phyloP scores from a whole-genome alignment of 768 basidiomycete species.

The Leccinum olivaceopallidum region DNA sequence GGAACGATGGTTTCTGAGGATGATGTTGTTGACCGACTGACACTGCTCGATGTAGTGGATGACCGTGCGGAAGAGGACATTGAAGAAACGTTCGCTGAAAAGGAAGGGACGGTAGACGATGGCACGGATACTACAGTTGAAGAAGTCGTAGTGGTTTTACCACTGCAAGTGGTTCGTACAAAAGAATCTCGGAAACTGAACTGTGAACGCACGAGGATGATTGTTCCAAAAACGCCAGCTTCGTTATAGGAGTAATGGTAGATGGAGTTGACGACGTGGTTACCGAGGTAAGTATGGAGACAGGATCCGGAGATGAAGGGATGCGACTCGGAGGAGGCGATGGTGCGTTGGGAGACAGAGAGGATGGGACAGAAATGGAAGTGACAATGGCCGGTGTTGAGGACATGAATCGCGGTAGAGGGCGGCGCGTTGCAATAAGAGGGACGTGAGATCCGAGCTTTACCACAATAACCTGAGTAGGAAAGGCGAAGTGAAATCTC shows the following conservation, averaged over 20 bases:
- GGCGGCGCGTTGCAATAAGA: conserved; percentile 8
- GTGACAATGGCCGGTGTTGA: conserved; percentile 17
- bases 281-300: conserved; percentile 27
- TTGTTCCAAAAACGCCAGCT: conserved; percentile 12
- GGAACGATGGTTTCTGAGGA: conserved; percentile 4
- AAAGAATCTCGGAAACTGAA: conserved; percentile 5
- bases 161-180: conserved; percentile 21
- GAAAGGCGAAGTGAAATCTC: conserved; percentile 8
- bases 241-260: conserved; percentile 13
- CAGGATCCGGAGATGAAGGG: conserved; percentile 14
- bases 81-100: conserved; percentile 9
- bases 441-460: conserved; percentile 7
- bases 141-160: conserved; percentile 12
- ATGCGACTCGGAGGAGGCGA: conserved; percentile 6
- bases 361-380: conserved; percentile 5
- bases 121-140: conserved; percentile 13
- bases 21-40: conserved; percentile 22
- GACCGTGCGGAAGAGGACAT: conserved; percentile 15
- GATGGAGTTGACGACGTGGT: conserved; percentile 18
- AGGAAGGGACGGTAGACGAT: conserved; percentile 7
- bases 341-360: conserved; percentile 14
- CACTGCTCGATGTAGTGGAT: conserved; percentile 18
- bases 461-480: conserved; percentile 3
- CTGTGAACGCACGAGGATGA: conserved; percentile 27
- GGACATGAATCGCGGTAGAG: conserved; percentile 20